These are phyloP conservation scores for Tephrocybe sp. DNA, from an alignment of 768 basidiomycete species.

Conservation along the genomic window DNA sequence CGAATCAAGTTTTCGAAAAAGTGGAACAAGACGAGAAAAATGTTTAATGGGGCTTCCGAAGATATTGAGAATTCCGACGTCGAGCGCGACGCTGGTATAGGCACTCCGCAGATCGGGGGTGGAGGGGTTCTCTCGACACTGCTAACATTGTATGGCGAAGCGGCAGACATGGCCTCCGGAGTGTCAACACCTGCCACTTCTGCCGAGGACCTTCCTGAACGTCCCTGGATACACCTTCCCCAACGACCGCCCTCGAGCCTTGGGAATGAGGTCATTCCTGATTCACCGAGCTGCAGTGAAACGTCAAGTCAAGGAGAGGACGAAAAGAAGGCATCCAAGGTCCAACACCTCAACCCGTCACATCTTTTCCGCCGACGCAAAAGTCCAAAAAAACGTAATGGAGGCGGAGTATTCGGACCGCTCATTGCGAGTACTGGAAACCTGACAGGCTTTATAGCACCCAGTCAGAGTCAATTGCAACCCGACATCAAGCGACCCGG, in stretches of 20 bases:
- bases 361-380: slow-evolving; percentile 3
- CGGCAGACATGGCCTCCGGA: slow-evolving; percentile 17
- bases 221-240: neutral
- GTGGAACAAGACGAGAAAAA: slow-evolving; percentile 13
- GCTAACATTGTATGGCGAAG: slow-evolving; percentile 57
- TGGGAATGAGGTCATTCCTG: neutral
- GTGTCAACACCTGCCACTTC: slow-evolving; percentile 18
- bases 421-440: slow-evolving; percentile 70
- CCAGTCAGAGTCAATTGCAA: slow-evolving; percentile 41
- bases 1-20: slow-evolving; percentile 2
- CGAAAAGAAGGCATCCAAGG: slow-evolving; percentile 2
- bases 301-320: neutral
- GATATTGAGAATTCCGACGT: slow-evolving; percentile 16
- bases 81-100: slow-evolving; percentile 18
- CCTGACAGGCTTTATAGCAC: slow-evolving; percentile 59
- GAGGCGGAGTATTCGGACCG: slow-evolving; percentile 65
- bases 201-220: neutral
- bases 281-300: slow-evolving; percentile 2
- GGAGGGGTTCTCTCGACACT: slow-evolving; percentile 65
- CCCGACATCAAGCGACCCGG: slow-evolving; percentile 64
- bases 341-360: slow-evolving; percentile 3
- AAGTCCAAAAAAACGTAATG: slow-evolving; percentile 37
- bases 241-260: neutral
- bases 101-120: slow-evolving; percentile 20
- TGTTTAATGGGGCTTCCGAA: slow-evolving; percentile 11